Conservation (phyloP, 768 basidiomycete genomes). For the Leccinum disarticulatum region DNA sequence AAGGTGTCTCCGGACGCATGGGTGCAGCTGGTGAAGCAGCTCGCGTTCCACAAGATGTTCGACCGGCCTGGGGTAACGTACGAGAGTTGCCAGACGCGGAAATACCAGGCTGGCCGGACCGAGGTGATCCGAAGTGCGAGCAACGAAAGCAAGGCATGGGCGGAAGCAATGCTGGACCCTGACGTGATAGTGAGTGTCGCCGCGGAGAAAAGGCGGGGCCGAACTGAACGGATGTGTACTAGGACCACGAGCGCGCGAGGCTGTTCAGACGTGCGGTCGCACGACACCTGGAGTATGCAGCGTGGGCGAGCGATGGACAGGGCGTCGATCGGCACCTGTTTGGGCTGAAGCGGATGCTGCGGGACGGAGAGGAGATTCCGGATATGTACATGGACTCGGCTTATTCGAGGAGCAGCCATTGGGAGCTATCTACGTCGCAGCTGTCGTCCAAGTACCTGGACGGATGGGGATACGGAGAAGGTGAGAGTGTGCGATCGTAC, state of each 20-base stretch:
- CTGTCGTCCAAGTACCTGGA: conserved; percentile 79
- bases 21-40: conserved; percentile 93
- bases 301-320: conserved; percentile 91
- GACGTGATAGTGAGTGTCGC: conserved; percentile 42
- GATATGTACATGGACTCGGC: conserved; percentile 73
- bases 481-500: conserved; percentile 35
- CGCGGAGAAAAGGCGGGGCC: not conserved
- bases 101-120: conserved; percentile 86
- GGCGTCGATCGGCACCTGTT: conserved; percentile 96
- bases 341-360: conserved; percentile 82
- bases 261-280: conserved; percentile 75
- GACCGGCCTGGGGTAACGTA: conserved; percentile 79
- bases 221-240: conserved; percentile 9
- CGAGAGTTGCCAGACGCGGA: conserved; percentile 92
- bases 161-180: conserved; percentile 81
- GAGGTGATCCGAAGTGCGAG: conserved; percentile 92
- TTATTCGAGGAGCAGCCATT: conserved; percentile 71
- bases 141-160: conserved; percentile 81
- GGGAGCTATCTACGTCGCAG: conserved; percentile 93
- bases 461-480: conserved; percentile 98
- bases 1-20: conserved; percentile 91
- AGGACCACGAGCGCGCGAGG: conserved; percentile 57
- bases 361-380: conserved; percentile 70
- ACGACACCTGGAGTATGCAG: conserved; percentile 85
- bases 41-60: conserved; percentile 89